These are phyloP conservation scores for Boeremia lycopersici DNA, from an alignment of 2,329 filamentous ascomycete genomes.

Conservation along the genomic window DNA sequence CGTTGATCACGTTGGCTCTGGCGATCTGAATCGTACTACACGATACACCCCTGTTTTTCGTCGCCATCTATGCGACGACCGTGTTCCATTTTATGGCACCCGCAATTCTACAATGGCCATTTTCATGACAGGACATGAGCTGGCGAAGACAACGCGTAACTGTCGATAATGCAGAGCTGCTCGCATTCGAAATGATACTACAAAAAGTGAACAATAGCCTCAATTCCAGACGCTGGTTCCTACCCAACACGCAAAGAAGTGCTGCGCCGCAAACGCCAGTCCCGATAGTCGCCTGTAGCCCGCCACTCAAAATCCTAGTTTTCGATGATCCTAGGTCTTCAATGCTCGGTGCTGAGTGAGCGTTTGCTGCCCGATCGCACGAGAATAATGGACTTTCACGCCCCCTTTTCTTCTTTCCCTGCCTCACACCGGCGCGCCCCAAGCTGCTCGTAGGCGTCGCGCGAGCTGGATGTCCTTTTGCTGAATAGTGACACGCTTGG, in stretches of 20 bases:
- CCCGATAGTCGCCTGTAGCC: neutral
- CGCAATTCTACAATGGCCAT: too few species aligned
- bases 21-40: too few species aligned
- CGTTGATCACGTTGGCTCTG: too few species aligned
- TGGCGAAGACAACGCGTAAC: neutral
- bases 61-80: too few species aligned
- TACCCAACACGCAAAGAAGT: conserved; percentile 1
- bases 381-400: neutral
- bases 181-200: neutral
- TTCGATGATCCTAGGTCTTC: too few species aligned
- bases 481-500: conserved; percentile 99
- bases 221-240: neutral
- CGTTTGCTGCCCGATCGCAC: neutral
- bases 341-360: neutral
- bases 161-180: neutral
- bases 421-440: conserved; percentile 47
- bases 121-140: too few species aligned
- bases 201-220: conserved; percentile 1
- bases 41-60: too few species aligned
- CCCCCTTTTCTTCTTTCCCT: neutral
- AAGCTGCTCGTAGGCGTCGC: conserved; percentile 85
- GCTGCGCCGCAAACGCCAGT: conserved; percentile 11
- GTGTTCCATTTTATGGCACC: too few species aligned
- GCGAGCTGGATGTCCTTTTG: conserved; percentile 97
- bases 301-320: neutral